Evolutionary conservation across 306 rosid species (phyloP).

Genomic region (Senna tora): DNA sequence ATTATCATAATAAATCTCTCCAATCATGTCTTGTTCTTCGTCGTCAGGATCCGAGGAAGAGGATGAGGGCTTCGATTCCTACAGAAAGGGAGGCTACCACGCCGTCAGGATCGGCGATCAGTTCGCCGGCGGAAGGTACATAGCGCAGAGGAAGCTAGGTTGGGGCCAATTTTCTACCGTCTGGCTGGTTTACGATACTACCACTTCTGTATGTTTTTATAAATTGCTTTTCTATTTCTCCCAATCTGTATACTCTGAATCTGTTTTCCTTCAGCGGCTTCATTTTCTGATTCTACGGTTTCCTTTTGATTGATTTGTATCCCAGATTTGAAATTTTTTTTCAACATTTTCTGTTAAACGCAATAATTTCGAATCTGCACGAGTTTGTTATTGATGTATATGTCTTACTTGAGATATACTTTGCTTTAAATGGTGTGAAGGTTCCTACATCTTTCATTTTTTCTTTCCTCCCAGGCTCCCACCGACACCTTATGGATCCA

Average conservation of each 20-base stretch:
- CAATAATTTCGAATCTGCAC: neutral
- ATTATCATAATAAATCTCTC: neutral
- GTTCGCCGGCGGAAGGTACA: conserved; percentile 84
- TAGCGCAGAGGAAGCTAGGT: conserved; percentile 92
- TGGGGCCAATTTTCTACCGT: conserved; percentile 99
- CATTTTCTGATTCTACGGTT: conserved; percentile 6
- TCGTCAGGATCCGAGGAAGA: conserved; percentile 95
- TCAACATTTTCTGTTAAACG: neutral
- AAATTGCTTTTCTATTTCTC: conserved; percentile 21
- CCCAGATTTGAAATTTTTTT: conserved; percentile 5
- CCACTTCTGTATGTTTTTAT: conserved; percentile 57
- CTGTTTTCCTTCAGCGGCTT: neutral
- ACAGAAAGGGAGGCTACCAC: conserved; percentile 95
- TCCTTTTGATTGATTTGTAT: conserved; percentile 27
- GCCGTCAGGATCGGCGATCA: conserved; percentile 91
- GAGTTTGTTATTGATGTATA: neutral
- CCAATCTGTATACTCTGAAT: neutral
- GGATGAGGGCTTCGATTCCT: conserved; percentile 87
- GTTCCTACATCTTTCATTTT: neutral
- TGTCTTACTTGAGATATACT: too few species aligned
- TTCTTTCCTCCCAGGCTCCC: neutral
- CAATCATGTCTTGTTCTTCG: conserved; percentile 79
- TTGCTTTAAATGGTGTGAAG: too few species aligned
- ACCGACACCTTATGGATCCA: neutral
- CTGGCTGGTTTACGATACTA: conserved; percentile 94